phyloP scores from a whole-genome alignment of 345 rosid species.

The Pugionium cornutum region DNA sequence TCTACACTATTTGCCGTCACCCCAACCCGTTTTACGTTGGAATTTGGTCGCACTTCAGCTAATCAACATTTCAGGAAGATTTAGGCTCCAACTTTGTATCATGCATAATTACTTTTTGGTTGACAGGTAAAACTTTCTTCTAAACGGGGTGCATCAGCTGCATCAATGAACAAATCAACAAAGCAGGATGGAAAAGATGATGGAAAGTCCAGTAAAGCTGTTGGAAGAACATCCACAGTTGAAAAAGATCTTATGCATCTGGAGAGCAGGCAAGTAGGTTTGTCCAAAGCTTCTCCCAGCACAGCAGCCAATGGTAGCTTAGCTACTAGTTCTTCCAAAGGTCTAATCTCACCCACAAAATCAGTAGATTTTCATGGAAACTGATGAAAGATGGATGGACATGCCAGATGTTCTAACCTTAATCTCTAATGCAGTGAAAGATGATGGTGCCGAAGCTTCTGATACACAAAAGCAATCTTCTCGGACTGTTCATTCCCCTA shows the following conservation, averaged over 20 bases:
- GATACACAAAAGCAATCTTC: slow-evolving; percentile 58
- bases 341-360: slow-evolving; percentile 45
- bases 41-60: slow-evolving; percentile 12
- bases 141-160: slow-evolving; percentile 53
- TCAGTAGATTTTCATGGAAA: slow-evolving; percentile 44
- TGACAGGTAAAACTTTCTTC: slow-evolving; percentile 63
- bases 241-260: slow-evolving; percentile 59
- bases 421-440: slow-evolving; percentile 52
- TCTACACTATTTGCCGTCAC: slow-evolving; percentile 1
- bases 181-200: slow-evolving; percentile 84
- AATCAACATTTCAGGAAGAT: slow-evolving; percentile 13
- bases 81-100: slow-evolving; percentile 4
- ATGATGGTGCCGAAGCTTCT: slow-evolving; percentile 60
- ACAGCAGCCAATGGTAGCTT: slow-evolving; percentile 55
- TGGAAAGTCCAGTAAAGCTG: slow-evolving; percentile 61
- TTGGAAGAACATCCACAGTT: slow-evolving; percentile 52
- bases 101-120: slow-evolving; percentile 20
- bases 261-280: slow-evolving; percentile 68
- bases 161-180: slow-evolving; percentile 51
- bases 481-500: slow-evolving; percentile 73
- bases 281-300: slow-evolving; percentile 50
- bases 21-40: slow-evolving; percentile 5
- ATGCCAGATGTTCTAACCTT: slow-evolving; percentile 47
- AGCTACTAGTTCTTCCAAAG: slow-evolving; percentile 48
- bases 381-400: slow-evolving; percentile 9